Conservation (phyloP, 352 stramenopile species). For the Pythium aphanidermatum region DNA sequence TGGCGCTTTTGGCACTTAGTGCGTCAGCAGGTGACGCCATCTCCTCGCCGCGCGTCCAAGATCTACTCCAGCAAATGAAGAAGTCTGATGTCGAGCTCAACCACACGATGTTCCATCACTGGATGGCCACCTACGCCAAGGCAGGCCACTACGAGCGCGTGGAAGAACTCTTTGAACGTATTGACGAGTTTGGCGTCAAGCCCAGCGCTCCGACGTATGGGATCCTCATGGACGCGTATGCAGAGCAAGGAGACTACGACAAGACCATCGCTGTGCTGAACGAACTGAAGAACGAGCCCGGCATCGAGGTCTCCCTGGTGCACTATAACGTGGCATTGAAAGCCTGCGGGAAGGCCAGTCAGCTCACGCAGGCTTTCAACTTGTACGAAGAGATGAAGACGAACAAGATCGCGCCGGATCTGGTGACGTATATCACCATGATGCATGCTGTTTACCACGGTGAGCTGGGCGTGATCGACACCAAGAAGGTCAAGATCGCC, state of each 20-base stretch:
- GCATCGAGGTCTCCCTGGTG: conserved; percentile 23
- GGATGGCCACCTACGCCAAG: conserved; percentile 65
- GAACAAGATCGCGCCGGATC: conserved; percentile 54
- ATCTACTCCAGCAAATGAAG: conserved; percentile 51
- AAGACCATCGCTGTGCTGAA: conserved; percentile 43
- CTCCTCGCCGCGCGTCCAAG: conserved; percentile 29
- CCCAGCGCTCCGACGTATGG: conserved; percentile 60
- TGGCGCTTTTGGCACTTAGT: conserved; percentile 48
- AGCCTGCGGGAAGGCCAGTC: conserved; percentile 59
- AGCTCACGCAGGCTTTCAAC: conserved; percentile 67
- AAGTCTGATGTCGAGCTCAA: conserved; percentile 48
- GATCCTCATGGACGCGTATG: conserved; percentile 71
- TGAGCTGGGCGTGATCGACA: conserved; percentile 58
- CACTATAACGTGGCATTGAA: conserved; percentile 84
- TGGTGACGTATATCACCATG: conserved; percentile 83
- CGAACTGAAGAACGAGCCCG: conserved; percentile 35
- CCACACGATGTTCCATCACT: conserved; percentile 63
- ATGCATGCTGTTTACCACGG: conserved; percentile 85
- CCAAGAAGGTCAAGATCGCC: conserved; percentile 56
- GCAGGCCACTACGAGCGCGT: conserved; percentile 39
- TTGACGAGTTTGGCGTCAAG: conserved; percentile 41
- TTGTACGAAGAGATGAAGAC: conserved; percentile 85
- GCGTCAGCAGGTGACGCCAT: conserved; percentile 30
- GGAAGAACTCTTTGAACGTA: conserved; percentile 48
- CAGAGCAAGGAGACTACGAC: conserved; percentile 52